Conservation (phyloP, 1,284 basidiomycete species). For the Apiotrichum brassicae region DNA sequence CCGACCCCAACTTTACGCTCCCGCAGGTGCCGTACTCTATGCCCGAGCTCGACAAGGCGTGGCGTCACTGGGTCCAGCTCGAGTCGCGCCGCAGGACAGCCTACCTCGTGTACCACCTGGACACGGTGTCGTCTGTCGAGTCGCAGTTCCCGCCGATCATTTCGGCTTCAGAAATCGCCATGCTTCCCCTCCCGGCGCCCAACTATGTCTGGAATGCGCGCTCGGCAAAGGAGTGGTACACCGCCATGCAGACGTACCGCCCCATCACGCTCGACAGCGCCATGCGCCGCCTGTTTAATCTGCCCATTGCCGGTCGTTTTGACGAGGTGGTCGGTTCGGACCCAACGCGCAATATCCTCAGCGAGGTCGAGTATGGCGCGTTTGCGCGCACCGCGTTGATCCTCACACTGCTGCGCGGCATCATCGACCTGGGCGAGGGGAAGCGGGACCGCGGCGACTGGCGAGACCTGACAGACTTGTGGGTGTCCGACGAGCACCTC, state of each 20-base stretch:
- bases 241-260: constrained; percentile 31
- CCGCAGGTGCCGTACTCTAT: constrained; percentile 31
- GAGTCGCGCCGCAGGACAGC: constrained; percentile 47
- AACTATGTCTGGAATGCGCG: constrained; percentile 47
- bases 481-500: constrained; percentile 36
- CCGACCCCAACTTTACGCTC: constrained; percentile 19
- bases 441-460: constrained; percentile 44
- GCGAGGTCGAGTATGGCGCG: constrained; percentile 42
- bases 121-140: constrained; percentile 48
- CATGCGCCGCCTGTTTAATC: constrained; percentile 42
- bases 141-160: constrained; percentile 44
- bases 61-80: constrained; percentile 48
- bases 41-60: constrained; percentile 39
- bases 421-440: constrained; percentile 48
- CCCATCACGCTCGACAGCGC: constrained; percentile 43
- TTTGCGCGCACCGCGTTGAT: constrained; percentile 47
- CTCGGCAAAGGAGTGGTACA: constrained; percentile 43
- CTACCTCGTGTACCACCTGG: constrained; percentile 48
- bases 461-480: constrained; percentile 45
- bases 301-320: constrained; percentile 35
- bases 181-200: constrained; percentile 47
- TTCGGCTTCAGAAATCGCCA: constrained; percentile 37
- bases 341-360: constrained; percentile 34
- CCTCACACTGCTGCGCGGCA: constrained; percentile 44
- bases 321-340: constrained; percentile 32